Conservation (phyloP, 306 rosid species). For the Cucumis cinereus region DNA sequence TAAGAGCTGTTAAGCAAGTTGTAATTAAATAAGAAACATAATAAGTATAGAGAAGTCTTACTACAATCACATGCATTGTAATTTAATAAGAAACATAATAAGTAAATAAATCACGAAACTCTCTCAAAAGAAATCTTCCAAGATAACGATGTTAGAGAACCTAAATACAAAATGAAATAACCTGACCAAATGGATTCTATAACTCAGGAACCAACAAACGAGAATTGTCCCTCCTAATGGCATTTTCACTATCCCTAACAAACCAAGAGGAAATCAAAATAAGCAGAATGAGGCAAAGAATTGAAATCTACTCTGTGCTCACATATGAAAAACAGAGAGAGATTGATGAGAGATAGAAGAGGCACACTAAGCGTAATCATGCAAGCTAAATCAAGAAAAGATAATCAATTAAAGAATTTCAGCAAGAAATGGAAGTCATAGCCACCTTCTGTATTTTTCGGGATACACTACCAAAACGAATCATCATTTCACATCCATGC, state of each 20-base stretch:
- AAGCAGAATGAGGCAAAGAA: not conserved
- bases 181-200: not conserved
- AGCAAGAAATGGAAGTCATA: not conserved
- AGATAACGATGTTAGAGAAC: not conserved
- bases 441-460: not conserved
- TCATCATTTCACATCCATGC: not conserved
- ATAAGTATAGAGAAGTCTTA: not conserved
- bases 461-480: not conserved
- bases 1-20: not conserved
- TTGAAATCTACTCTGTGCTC: not conserved
- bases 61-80: not conserved
- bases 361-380: not conserved
- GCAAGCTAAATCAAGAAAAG: not conserved
- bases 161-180: not conserved
- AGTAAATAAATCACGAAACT: not conserved
- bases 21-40: not conserved
- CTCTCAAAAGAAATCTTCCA: not conserved
- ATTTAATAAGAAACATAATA: not conserved
- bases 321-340: not conserved
- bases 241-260: not conserved
- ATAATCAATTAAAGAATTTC: not conserved
- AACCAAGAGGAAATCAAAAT: not conserved
- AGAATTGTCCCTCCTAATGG: not conserved
- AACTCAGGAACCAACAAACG: not conserved
- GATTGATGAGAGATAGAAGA: not conserved